A percentile compares a stretch with the other conserved stretches of the same genome.
phyloP scores from a whole-genome alignment of 495 filamentous ascomycete genomes.

The Pseudevernia furfuracea region DNA sequence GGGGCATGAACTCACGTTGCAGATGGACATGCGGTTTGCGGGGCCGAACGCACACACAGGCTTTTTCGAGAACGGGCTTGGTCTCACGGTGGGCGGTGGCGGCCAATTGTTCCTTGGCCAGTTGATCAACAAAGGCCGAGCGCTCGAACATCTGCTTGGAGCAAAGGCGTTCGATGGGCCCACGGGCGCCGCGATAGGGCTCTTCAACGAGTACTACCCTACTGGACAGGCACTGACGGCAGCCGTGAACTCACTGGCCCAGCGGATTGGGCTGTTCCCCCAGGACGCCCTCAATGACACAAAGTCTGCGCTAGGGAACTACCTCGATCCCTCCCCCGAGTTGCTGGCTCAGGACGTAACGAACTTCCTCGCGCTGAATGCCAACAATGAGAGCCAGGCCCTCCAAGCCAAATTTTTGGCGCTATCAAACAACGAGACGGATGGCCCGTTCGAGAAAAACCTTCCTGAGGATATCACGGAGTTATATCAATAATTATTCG shows the following conservation, averaged over 20 bases:
- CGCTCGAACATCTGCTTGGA: conserved; percentile 13
- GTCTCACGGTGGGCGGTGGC: conserved; percentile 8
- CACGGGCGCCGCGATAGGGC: conserved; percentile 3
- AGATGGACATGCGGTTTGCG: conserved; percentile 31
- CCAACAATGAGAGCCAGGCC: neutral
- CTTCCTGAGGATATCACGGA: neutral
- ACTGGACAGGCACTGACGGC: neutral
- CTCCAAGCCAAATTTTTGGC: neutral
- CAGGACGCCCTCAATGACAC: conserved; percentile 10
- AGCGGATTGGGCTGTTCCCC: conserved; percentile 9
- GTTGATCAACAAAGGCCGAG: conserved; percentile 13
- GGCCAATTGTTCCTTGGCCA: conserved; percentile 6
- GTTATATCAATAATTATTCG: neutral
- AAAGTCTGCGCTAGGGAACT: neutral
- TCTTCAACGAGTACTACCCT: conserved; percentile 11
- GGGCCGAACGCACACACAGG: conserved; percentile 24
- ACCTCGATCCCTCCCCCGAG: no score
- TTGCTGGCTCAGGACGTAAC: no score
- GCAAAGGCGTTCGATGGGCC: conserved; percentile 2
- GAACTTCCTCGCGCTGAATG: neutral
- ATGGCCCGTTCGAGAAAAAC: neutral
- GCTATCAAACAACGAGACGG: neutral
- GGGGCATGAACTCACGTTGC: conserved; percentile 25
- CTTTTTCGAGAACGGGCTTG: conserved; percentile 17
- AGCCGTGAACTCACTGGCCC: conserved; percentile 9